Conservation (phyloP, 2,329 filamentous ascomycete species). For the Verticillium nubilum region DNA sequence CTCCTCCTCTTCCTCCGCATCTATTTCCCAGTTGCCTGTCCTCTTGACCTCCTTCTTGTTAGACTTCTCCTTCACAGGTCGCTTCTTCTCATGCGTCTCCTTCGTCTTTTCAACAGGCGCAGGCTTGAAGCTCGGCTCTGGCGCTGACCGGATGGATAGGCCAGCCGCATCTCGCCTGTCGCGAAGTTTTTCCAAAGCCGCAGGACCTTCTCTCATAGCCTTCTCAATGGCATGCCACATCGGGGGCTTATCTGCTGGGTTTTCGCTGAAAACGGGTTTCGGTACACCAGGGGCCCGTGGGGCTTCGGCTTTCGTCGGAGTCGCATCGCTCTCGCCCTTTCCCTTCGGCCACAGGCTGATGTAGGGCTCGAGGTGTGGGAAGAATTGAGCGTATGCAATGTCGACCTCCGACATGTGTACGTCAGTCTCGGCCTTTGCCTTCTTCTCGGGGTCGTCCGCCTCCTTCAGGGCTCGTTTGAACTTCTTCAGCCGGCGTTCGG, state of each 20-base stretch:
- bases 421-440: constrained; percentile 44
- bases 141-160: constrained; percentile 10
- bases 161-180: constrained; percentile 38
- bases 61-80: constrained; percentile 11
- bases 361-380: constrained; percentile 66
- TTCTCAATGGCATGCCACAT: constrained; percentile 66
- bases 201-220: constrained; percentile 51
- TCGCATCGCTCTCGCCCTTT: constrained; percentile 19
- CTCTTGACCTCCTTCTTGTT: constrained; percentile 22
- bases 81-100: constrained; percentile 17
- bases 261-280: constrained; percentile 16
- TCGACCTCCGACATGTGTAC: constrained; percentile 70
- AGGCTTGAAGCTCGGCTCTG: constrained; percentile 5
- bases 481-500: constrained; percentile 60
- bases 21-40: constrained; percentile 24
- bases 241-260: constrained; percentile 32
- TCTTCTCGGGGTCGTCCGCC: constrained; percentile 44
- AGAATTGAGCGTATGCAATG: constrained; percentile 68
- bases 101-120: constrained; percentile 10
- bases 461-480: constrained; percentile 52
- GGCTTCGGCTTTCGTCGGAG: constrained; percentile 27
- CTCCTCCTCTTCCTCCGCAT: constrained; percentile 35
- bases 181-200: constrained; percentile 47
- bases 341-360: constrained; percentile 52
- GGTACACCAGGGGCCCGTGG: not conserved